Base-by-base conservation (phyloP, 225 moss, liverwort and hornwort species). In the Physcomitrium patens region DNA sequence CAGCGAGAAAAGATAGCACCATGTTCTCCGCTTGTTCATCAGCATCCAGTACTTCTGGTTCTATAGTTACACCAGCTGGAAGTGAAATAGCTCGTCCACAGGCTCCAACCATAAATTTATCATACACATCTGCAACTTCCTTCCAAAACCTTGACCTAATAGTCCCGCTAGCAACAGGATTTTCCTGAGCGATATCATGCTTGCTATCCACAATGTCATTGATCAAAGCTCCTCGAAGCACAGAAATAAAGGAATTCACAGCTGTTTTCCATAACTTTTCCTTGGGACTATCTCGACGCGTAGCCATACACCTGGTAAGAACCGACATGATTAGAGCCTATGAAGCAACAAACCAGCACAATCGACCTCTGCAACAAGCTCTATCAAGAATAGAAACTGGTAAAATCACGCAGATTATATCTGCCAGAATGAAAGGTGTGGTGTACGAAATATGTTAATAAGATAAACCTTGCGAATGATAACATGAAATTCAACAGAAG, bases 21-120 rank as follows among this genome's bases (percentile, higher is more conserved):
- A 85, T 88, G 61, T 84, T 91, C 87, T 99, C 95, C 19, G 95
- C 79, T 62, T 89, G 76, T 70, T 95, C 91, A 79, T 99, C 92
- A 60, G 88, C 92, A 79, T 91, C 87, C 67, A 94, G 60, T 41
- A 82, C 82, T 70, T 83, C 87, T 48, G 82, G 68, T 72, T 86
- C 83, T 41, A 89, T 74, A n/a, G 69, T 77, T 62, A 80, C 76
- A 71, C 87, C 94, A 69, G 84, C 83, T 44, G 89, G 80, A 70
- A 88, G 76, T 70, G 84, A 83, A 79, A 86, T 85, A 69, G 89
- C 93, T 61, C 91, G 91, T 53, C 99, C 99, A 84, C 95, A 99
- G 67, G 95, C 90, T 80, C 99, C 95, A 43, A 93, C 90, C 82
- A 99, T 80, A 75, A 99, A 95, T 66, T 86, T 99, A 72, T 95